A percentile compares a stretch with the other conserved stretches of the same genome.
These are phyloP conservation scores for Hygrophila difformis DNA, from an alignment of 257 asterid species.

Conservation along the genomic window DNA sequence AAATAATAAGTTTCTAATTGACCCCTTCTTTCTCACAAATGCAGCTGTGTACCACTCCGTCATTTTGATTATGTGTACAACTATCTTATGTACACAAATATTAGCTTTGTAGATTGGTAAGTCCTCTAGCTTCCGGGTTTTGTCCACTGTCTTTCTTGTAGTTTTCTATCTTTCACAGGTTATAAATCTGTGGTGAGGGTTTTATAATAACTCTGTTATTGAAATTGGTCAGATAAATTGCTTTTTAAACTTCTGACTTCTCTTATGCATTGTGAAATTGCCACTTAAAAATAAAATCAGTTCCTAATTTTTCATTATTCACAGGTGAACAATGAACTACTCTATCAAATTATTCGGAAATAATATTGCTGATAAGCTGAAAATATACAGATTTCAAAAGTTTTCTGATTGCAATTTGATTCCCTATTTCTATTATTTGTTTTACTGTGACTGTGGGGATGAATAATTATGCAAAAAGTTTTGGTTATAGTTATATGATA, in stretches of 20 bases:
- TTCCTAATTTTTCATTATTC: background rate
- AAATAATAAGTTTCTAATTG: conserved; percentile 24
- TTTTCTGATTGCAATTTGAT: no score
- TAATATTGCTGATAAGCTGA: conserved; percentile 8
- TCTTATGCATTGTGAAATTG: background rate
- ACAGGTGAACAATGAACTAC: background rate
- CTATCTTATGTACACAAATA: conserved; percentile 90
- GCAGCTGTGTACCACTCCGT: conserved; percentile 94
- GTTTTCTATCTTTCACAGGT: no score
- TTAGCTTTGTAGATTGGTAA: conserved; percentile 93
- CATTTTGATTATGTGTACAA: conserved; percentile 81
- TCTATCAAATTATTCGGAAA: conserved; percentile 5
- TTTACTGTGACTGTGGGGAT: background rate
- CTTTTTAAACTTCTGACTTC: background rate
- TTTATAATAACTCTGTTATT: no score
- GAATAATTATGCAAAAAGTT: background rate
- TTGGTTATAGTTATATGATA: conserved; percentile 6
- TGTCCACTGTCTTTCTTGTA: no score
- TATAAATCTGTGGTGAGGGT: no score
- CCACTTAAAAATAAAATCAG: conserved; percentile 2
- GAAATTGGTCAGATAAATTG: background rate
- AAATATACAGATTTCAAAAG: no score
- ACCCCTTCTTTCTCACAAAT: conserved; percentile 22
- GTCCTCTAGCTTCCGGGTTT: conserved; percentile 19
- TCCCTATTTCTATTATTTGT: no score